Evolutionary conservation across 2,329 filamentous ascomycete species (phyloP).

Genomic region (Exophiala lecanii-corni): DNA sequence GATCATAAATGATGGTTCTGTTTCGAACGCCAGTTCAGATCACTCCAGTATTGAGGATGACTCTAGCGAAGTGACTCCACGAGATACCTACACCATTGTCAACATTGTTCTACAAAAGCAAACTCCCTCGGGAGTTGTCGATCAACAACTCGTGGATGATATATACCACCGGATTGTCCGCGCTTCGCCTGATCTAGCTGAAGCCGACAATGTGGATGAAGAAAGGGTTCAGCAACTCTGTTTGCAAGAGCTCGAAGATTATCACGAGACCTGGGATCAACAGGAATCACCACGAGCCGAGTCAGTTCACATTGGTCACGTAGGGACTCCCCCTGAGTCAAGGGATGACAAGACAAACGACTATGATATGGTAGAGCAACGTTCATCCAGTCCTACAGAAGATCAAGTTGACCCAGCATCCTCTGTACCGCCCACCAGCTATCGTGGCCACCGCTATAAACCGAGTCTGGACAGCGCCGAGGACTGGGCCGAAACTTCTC

Average conservation of each 20-base stretch:
- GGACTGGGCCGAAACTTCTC: conserved; percentile 47
- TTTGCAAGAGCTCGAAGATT: conserved; percentile 43
- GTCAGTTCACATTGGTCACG: conserved; percentile 7
- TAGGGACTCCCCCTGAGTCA: conserved; percentile 1
- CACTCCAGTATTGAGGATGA: conserved; percentile 17
- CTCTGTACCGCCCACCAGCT: conserved; percentile 18
- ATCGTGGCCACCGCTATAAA: conserved; percentile 29
- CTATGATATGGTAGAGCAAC: neutral
- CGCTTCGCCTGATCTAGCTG: conserved; percentile 50
- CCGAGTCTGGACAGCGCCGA: conserved; percentile 43
- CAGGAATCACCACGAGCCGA: conserved; percentile 7
- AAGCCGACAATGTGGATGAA: conserved; percentile 51
- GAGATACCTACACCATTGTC: conserved; percentile 27
- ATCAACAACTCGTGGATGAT: conserved; percentile 28
- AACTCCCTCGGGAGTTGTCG: conserved; percentile 29
- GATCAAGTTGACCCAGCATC: conserved; percentile 1
- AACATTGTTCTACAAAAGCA: conserved; percentile 26
- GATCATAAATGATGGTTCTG: conserved; percentile 3
- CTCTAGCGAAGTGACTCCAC: conserved; percentile 12
- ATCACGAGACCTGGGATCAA: conserved; percentile 13
- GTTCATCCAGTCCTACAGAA: neutral
- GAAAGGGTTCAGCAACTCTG: conserved; percentile 54
- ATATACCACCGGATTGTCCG: conserved; percentile 37
- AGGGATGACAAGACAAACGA: too few relatives aligned
- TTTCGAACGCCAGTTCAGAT: conserved; percentile 10